These are phyloP conservation scores for Ustulina deusta DNA, from an alignment of 2,329 filamentous ascomycete genomes.

Conservation along the genomic window DNA sequence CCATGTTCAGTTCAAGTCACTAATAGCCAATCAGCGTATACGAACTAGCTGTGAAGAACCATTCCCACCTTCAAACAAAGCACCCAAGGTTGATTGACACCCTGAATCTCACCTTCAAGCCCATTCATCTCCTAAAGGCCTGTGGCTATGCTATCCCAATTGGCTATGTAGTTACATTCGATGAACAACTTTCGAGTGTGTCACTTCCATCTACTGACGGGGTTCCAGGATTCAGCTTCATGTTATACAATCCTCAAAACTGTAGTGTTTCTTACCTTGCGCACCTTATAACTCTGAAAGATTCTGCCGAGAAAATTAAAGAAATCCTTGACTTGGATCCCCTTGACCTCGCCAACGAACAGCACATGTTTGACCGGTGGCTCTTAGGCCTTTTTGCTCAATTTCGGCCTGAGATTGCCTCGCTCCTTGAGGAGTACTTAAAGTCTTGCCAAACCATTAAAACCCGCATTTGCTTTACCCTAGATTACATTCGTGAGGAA, in stretches of 20 bases:
- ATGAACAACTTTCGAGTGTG: background rate
- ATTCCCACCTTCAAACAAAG: background rate
- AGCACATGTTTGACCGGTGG: constrained; percentile 32
- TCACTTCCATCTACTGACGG: background rate
- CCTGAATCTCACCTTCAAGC: background rate
- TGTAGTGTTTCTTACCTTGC: background rate
- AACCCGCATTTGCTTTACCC: background rate
- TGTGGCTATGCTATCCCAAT: constrained; percentile 7
- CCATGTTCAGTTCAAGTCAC: background rate
- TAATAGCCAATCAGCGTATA: constrained; percentile 2
- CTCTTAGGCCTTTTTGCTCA: constrained; percentile 29
- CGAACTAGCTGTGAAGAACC: background rate
- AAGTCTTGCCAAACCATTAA: background rate
- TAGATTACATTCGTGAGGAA: constrained; percentile 18
- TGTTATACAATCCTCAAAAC: no score
- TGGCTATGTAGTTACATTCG: background rate
- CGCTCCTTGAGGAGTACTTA: constrained; percentile 19
- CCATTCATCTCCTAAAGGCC: background rate
- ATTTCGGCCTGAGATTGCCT: constrained; percentile 14
- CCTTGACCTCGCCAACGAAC: constrained; percentile 15
- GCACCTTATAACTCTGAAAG: background rate
- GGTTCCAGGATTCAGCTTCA: background rate
- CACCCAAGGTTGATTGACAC: background rate
- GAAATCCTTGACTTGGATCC: constrained; percentile 17
- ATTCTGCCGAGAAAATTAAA: background rate